A percentile compares a stretch with the other conserved stretches of the same genome.
Evolutionary conservation across 768 basidiomycete species (phyloP).

Genomic region (Pisolithus microcarpus): DNA sequence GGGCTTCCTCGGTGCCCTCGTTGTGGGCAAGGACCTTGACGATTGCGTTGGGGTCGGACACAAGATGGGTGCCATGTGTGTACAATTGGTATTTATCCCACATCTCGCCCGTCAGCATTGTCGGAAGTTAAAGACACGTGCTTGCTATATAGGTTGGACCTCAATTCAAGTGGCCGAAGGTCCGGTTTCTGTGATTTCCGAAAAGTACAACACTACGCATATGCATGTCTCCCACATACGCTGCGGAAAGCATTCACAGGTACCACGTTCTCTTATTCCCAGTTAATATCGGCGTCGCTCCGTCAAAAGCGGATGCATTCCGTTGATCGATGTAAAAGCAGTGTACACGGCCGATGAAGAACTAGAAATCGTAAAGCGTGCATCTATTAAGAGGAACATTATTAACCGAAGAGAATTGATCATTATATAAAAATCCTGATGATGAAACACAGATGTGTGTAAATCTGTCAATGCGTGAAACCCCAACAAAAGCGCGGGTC

Average conservation of each 20-base stretch:
- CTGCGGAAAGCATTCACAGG: conserved; percentile 23
- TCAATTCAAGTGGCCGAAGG: conserved; percentile 52
- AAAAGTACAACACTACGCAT: neutral
- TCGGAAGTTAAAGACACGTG: neutral
- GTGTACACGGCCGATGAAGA: neutral
- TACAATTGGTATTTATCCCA: conserved; percentile 55
- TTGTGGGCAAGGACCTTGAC: conserved; percentile 69
- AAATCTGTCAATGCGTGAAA: too few relatives aligned
- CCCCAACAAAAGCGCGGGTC: conserved; percentile 8
- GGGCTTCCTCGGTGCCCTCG: conserved; percentile 84
- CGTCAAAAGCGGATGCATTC: neutral
- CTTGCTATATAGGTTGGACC: conserved; percentile 40
- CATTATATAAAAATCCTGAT: neutral
- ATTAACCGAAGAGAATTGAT: neutral
- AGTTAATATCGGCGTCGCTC: neutral
- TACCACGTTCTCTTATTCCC: conserved; percentile 15
- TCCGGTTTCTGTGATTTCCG: conserved; percentile 30
- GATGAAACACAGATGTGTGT: too few relatives aligned
- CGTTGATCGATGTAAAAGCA: neutral
- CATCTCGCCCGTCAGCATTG: neutral
- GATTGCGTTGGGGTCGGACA: conserved; percentile 83
- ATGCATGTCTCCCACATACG: conserved; percentile 1
- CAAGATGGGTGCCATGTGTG: conserved; percentile 77
- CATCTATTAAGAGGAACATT: neutral
- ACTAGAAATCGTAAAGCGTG: neutral